Evolutionary conservation across 495 filamentous ascomycete species (phyloP).

Genomic region (Daldinia loculata): DNA sequence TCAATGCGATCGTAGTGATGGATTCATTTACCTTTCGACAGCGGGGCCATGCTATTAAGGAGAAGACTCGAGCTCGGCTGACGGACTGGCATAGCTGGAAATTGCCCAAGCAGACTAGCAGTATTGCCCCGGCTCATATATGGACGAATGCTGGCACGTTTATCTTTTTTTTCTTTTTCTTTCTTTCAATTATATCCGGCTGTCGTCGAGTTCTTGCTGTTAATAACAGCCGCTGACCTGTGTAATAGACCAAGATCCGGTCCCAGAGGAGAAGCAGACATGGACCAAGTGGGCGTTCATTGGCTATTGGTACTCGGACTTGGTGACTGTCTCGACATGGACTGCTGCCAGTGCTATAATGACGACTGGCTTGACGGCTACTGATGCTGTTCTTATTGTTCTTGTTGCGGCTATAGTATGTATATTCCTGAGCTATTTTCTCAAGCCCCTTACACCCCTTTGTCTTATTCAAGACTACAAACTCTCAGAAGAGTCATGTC

Average conservation of each 20-base stretch:
- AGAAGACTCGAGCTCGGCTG: constrained; percentile 32
- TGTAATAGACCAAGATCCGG: constrained; percentile 45
- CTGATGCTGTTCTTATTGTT: constrained; percentile 41
- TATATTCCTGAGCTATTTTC: neutral
- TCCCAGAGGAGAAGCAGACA: constrained; percentile 43
- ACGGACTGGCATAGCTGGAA: constrained; percentile 43
- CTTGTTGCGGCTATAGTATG: constrained; percentile 42
- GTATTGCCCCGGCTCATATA: constrained; percentile 44
- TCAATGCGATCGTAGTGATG: constrained; percentile 23
- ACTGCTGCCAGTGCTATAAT: constrained; percentile 41
- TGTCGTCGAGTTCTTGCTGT: no score
- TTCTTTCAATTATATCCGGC: no score
- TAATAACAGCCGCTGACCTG: neutral
- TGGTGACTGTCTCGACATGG: constrained; percentile 47
- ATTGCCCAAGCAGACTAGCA: constrained; percentile 47
- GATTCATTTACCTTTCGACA: constrained; percentile 25
- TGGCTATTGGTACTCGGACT: constrained; percentile 47
- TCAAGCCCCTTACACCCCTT: neutral
- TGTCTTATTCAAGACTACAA: neutral
- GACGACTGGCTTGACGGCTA: constrained; percentile 43
- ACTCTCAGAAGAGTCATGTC: neutral
- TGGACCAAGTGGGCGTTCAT: constrained; percentile 47
- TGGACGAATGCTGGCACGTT: constrained; percentile 45
- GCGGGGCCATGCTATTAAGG: constrained; percentile 34
- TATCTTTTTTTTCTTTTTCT: no score